Conservation (phyloP, 179 eudicot species). For the Silene vulgaris region DNA sequence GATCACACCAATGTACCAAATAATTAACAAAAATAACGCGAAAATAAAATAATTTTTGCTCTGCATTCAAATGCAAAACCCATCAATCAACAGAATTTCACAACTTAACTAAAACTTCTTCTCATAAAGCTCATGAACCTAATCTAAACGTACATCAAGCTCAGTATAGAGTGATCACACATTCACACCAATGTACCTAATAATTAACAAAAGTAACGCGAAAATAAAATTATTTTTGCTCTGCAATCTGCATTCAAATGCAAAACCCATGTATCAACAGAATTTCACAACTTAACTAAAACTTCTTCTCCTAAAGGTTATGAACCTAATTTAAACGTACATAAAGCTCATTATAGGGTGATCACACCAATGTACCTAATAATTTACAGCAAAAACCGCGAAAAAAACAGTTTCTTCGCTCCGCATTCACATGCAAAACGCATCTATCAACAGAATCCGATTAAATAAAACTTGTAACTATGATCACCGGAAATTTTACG, state of each 20-base stretch:
- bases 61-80: neutral
- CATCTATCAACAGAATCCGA: neutral
- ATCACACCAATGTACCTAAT: neutral
- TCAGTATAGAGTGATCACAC: too few relatives aligned
- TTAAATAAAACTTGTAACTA: neutral
- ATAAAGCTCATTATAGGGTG: neutral
- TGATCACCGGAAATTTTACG: neutral
- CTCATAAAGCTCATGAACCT: neutral
- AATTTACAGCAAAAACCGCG: neutral
- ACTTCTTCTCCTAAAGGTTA: neutral
- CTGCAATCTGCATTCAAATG: neutral
- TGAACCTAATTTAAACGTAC: neutral
- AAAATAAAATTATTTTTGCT: neutral
- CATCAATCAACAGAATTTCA: neutral
- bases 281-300: neutral
- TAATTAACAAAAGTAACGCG: neutral
- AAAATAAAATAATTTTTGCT: neutral
- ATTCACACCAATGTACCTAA: neutral
- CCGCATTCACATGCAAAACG: neutral
- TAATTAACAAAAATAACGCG: neutral
- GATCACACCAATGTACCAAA: conserved; percentile 1
- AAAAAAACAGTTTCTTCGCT: neutral
- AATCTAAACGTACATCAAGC: neutral
- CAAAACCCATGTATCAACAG: neutral
- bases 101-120: neutral